Base-by-base conservation (phyloP, 176 grass and related monocot genomes). In the Bonia amplexicaulis region DNA sequence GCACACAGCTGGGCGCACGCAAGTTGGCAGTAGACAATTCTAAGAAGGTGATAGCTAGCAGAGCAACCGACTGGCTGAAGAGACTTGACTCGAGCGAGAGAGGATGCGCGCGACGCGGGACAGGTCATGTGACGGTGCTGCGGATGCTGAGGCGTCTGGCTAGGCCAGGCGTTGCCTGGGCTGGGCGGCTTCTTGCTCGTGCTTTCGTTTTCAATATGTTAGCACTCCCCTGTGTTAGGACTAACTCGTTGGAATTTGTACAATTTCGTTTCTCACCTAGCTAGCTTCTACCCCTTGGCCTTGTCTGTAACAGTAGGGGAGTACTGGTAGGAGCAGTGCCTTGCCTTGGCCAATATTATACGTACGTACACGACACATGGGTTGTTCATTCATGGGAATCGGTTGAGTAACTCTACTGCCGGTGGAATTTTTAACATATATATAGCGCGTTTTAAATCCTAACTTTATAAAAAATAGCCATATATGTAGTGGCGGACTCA, bases 81-180 rank as follows among this genome's bases (percentile, higher is more conserved):
- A n/a, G 27, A 1, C 27, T 29, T 29, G 27, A 5, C 59, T 7
- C 3, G 5, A 12, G 44, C 3, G 5, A 12, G 44, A 15, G 44
- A 45, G 44, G 9, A 0, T 45, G 42, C 42, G 9, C 44, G 44
- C 35, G 58, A 35, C 44, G 44, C 35, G 58, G 25, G 86, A 74
- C 87, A 89, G 48, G 61, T 48, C 76, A 80, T 60, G 87, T 80
- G 82, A 35, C 17, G 6, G 44, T 15, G 12, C 44, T 12, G 55
- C 31, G 66, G 66, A 60, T n/a, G 52, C 9, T 61, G 72, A 68
- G 64, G 57, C 26, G 67, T 42, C 47, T 41, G 9, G 9, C 42
- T 37, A 45, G 48, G 57, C 59, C 67, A 64, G 81, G 65, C 27
- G 62, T 15, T 76, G 41, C 48, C 66, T 66, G 79, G 42, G 46